Base-by-base conservation (phyloP, 2,329 filamentous ascomycete species). In the Aspergillus viridinutans region DNA sequence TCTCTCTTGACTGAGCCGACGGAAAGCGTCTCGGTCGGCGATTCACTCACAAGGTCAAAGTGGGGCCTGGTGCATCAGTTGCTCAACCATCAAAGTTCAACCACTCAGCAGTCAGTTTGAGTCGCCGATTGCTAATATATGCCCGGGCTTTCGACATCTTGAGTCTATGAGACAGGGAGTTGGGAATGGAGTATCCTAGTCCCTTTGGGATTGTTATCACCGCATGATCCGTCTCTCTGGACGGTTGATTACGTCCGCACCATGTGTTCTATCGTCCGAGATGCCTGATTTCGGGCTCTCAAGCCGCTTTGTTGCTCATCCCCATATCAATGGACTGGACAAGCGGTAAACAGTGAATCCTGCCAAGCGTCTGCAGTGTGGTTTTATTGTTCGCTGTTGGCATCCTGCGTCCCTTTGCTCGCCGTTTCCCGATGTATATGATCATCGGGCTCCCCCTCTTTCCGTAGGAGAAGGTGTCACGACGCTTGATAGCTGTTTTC, bases 21-120 rank as follows among this genome's bases (percentile, higher is more conserved):
- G 64, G 57, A 61, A 68, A 66, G 62, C 61, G 62, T 10, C 55
- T 49, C 52, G 52, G 52, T 53, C 52, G 52, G 52, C 17, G 40
- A 38, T 57, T 49, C 32, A 14, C 43, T 25, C 57, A 20, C 35
- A 50, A 42, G 42, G 55, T 48, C 28, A 26, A 32, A 42, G 67
- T 69, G 66, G 67, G 67, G 66, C 61, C 21, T 21, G 48, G n/a
- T 61, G 59, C 61, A 53, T 59, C 48, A 43, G 29, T 60, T 58
- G 57, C 54, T 17, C 38, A 52, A 52, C 40, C 10, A 12, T 47
- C 43, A 26, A 23, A 14, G 43, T 14, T 45, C 35, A 52, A 17
- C 48, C 26, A 42, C 49, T 48, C 28, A 42, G 52, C 42, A 12
- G 21, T 45, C 42, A 12, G 42, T 23, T 20, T 47, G 4, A 47